Evolutionary conservation across 148 eudicot species (phyloP), one percentile per base, ranked within the genome.

Genomic region (Oxyria digyna): DNA sequence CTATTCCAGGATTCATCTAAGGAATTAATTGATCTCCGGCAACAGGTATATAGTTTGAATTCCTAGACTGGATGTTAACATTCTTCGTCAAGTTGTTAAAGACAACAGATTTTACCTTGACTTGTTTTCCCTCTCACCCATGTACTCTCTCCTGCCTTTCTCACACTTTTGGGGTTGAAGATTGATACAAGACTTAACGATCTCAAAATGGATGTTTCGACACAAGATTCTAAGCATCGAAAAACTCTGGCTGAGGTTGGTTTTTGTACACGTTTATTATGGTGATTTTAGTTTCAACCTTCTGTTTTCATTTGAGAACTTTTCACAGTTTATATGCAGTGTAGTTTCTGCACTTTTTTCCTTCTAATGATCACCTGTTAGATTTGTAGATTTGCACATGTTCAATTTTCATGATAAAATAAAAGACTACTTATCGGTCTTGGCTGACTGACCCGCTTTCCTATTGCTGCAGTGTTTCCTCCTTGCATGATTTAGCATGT

Each of bases 201-300:
- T 84, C 88, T 91, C 67, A 88, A 83, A 74, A 91, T 84, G 78
- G 99, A 95, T 68, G 99, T 95, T 69, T 79, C 91, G 12, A 74
- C 78, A 65, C 99, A 95, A 80, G 99, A 95, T 75, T 85, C 93
- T 35, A 95, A 86, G 85, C 97, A 95, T 74, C 85, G 97, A 67
- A 88, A 88, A 81, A 95, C 99, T 70, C 96, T 95, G 66, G 81
- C 80, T 20, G 97, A 95, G 99, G 99, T 93, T 73, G 76, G 91
- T 79, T 73, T 42, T 8, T 9, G 38, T 71, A 6, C 17, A 59
- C 20, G 1, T 59, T 59, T 59, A 11, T n/a, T n/a, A n/a, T n/a
- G n/a, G 20, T 31, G 37, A 59, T 4, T 29, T n/a, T 13, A 31
- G 23, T 17, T 12, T 59, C 23, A 26, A n/a, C 6, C 49, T 45